Percentiles rank a stretch among this genome's conserved stretches.
These are phyloP conservation scores for Casuarina equisetifolia DNA, from an alignment of 306 rosid species.

Conservation along the genomic window DNA sequence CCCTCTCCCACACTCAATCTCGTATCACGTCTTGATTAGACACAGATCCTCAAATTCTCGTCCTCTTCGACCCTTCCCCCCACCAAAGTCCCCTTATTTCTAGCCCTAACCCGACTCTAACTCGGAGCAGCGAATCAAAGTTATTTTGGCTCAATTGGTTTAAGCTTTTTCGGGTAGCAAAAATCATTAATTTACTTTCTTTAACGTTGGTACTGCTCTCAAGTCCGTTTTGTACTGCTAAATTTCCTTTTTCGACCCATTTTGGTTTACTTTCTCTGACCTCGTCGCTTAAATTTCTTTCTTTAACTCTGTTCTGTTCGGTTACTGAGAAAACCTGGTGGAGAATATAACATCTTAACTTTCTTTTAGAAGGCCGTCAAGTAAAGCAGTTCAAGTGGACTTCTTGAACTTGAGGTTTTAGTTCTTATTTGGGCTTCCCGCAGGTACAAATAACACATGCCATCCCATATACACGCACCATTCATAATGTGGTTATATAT, in stretches of 20 bases:
- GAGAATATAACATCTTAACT: not conserved
- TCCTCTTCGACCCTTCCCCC: not conserved
- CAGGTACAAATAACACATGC: not conserved
- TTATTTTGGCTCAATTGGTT: conserved; percentile 26
- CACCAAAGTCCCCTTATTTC: not conserved
- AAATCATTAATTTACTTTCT: too few relatives aligned
- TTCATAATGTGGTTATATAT: not conserved
- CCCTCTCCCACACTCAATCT: conserved; percentile 12
- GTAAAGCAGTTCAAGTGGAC: not conserved
- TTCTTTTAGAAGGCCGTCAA: not conserved
- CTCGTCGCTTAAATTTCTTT: not conserved
- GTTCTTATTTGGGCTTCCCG: not conserved
- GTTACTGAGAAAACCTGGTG: not conserved
- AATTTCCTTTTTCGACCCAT: not conserved
- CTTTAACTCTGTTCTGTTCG: conserved; percentile 4
- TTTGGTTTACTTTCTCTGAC: not conserved
- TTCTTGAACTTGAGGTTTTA: not conserved
- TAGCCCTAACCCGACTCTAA: conserved; percentile 42
- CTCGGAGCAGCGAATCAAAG: conserved; percentile 35
- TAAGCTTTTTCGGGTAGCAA: conserved; percentile 40
- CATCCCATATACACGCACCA: not conserved
- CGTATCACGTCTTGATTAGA: conserved; percentile 7
- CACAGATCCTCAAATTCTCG: conserved; percentile 16
- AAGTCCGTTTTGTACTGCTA: not conserved
- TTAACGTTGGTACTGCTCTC: not conserved